phyloP scores from a whole-genome alignment of 2,329 filamentous ascomycete genomes.

The Fusarium succisae region DNA sequence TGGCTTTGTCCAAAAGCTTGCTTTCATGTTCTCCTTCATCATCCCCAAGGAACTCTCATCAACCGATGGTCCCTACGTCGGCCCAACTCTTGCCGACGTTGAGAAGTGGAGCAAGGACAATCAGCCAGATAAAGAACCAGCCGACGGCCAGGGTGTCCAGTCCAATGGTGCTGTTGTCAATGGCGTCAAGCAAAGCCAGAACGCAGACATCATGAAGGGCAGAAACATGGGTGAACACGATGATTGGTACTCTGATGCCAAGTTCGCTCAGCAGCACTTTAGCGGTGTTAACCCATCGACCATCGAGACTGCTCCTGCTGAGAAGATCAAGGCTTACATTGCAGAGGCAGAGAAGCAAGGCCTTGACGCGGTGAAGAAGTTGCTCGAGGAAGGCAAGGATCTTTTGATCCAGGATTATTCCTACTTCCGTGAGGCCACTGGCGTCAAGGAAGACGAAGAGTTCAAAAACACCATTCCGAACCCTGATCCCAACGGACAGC shows the following conservation, averaged over 20 bases:
- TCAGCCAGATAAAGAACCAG: background rate
- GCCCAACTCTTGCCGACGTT: slow-evolving; percentile 14
- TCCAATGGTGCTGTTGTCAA: background rate
- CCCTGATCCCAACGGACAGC: background rate
- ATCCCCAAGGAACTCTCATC: slow-evolving; percentile 3
- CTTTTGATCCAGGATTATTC: slow-evolving; percentile 32
- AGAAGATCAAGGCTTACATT: slow-evolving; percentile 13
- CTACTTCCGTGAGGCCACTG: slow-evolving; percentile 22
- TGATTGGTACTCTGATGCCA: slow-evolving; percentile 31
- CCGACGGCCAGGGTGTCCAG: background rate
- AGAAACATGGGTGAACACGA: slow-evolving; percentile 16
- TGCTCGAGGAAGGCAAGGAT: slow-evolving; percentile 10
- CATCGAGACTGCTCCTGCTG: background rate
- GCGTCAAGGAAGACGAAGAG: slow-evolving; percentile 1
- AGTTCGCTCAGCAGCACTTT: slow-evolving; percentile 23
- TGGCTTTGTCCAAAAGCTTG: background rate
- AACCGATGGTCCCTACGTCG: background rate
- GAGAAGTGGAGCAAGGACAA: slow-evolving; percentile 9
- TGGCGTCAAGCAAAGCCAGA: background rate
- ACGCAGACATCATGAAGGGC: slow-evolving; percentile 25
- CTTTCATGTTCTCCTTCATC: background rate
- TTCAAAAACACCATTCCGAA: slow-evolving; percentile 3
- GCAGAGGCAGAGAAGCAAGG: slow-evolving; percentile 21
- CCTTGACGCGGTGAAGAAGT: slow-evolving; percentile 4
- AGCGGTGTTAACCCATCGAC: slow-evolving; percentile 24